These are phyloP conservation scores for Metschnikowia dekortorum DNA, from an alignment of 805 yeast genomes.

Conservation along the genomic window DNA sequence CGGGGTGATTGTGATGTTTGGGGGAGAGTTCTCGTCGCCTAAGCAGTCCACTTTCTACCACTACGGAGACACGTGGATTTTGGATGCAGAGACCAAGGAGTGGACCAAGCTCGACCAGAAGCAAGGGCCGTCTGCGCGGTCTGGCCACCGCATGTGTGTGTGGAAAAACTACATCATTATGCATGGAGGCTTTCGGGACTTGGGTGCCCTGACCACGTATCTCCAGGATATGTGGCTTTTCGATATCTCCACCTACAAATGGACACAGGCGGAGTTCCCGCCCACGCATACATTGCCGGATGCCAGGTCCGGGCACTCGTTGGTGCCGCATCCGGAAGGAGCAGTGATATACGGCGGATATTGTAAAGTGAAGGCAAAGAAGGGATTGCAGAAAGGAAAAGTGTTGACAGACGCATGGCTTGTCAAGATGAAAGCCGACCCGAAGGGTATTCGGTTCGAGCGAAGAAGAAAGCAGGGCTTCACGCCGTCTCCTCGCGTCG, in stretches of 20 bases:
- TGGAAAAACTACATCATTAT: conserved; percentile 89
- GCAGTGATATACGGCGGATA: conserved; percentile 91
- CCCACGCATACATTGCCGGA: conserved; percentile 79
- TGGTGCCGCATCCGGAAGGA: conserved; percentile 76
- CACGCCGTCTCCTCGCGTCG: conserved; percentile 92
- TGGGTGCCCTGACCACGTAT: conserved; percentile 80
- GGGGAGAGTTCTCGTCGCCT: conserved; percentile 96
- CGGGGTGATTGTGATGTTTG: conserved; percentile 81
- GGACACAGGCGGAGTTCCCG: conserved; percentile 88
- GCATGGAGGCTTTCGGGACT: conserved; percentile 91
- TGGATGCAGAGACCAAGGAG: conserved; percentile 78
- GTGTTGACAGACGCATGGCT: conserved; percentile 83
- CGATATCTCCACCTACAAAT: conserved; percentile 82
- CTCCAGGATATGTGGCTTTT: conserved; percentile 87
- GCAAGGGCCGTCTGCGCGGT: conserved; percentile 76
- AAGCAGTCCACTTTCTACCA: conserved; percentile 94
- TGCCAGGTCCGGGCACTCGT: conserved; percentile 89
- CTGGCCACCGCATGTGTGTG: conserved; percentile 85
- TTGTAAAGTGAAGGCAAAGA: conserved; percentile 84
- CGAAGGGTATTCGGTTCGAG: conserved; percentile 78
- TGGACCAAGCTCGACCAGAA: conserved; percentile 84
- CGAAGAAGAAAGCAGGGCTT: conserved; percentile 84
- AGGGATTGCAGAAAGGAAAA: conserved; percentile 88
- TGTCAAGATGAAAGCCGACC: conserved; percentile 80
- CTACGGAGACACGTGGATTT: conserved; percentile 93